Evolutionary conservation across 2,329 filamentous ascomycete species (phyloP).

Genomic region (Paramyrothecium sp.): DNA sequence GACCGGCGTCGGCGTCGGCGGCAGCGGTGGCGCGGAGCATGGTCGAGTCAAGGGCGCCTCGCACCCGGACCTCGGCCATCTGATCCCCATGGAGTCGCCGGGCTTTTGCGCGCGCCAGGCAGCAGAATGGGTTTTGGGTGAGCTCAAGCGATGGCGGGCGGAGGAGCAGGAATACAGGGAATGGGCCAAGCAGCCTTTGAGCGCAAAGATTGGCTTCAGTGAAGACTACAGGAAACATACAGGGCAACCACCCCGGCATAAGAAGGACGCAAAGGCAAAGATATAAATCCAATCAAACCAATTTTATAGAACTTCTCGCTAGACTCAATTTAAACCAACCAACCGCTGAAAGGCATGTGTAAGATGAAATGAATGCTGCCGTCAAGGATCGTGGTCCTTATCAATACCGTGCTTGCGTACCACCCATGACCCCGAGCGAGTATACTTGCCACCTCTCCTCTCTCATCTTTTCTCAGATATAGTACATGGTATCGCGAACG

Average conservation of each 20-base stretch:
- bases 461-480: constrained; percentile 42
- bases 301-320: neutral
- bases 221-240: constrained; percentile 57
- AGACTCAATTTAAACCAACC: neutral
- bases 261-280: constrained; percentile 20
- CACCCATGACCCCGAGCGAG: no score
- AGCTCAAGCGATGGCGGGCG: constrained; percentile 54
- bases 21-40: constrained; percentile 61
- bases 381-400: no score
- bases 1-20: constrained; percentile 67
- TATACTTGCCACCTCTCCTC: no score
- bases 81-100: constrained; percentile 82
- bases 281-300: constrained; percentile 15
- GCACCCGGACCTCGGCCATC: constrained; percentile 67
- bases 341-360: no score
- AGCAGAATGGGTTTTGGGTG: constrained; percentile 54
- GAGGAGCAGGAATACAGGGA: constrained; percentile 56
- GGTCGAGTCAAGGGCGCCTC: constrained; percentile 67
- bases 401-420: no score
- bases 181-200: constrained; percentile 48
- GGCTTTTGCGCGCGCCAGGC: constrained; percentile 61
- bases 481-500: constrained; percentile 53
- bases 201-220: constrained; percentile 51
- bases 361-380: no score
- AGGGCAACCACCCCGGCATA: constrained; percentile 19